phyloP scores from a whole-genome alignment of 1,284 basidiomycete genomes.

The Leccinum griseonigrum region DNA sequence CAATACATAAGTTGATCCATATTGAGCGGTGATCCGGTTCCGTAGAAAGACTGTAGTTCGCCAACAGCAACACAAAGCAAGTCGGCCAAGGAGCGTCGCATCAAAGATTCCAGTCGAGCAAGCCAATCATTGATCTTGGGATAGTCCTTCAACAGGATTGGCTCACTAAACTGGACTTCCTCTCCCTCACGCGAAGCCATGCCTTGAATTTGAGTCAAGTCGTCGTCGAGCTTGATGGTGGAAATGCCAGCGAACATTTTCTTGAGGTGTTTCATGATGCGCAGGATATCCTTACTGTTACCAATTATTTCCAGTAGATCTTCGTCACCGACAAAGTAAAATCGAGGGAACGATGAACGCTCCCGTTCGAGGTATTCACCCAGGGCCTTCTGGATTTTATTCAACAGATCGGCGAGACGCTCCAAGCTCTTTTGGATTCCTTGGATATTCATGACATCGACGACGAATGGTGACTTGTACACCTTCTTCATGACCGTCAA shows the following conservation, averaged over 20 bases:
- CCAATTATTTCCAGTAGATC: constrained; percentile 99
- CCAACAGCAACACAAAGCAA: constrained; percentile 77
- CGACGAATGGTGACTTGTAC: constrained; percentile 96
- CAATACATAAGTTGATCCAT: constrained; percentile 78
- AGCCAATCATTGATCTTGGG: constrained; percentile 99
- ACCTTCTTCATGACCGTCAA: constrained; percentile 99
- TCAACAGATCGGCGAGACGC: constrained; percentile 91
- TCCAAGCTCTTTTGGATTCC: constrained; percentile 97
- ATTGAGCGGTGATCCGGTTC: constrained; percentile 51
- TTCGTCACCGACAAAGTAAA: constrained; percentile 99
- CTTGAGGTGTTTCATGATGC: constrained; percentile 98
- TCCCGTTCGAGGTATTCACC: constrained; percentile 99
- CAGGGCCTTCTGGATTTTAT: constrained; percentile 99
- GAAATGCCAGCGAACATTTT: constrained; percentile 99
- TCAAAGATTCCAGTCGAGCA: constrained; percentile 88
- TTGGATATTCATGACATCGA: constrained; percentile 96
- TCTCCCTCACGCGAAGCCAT: constrained; percentile 97
- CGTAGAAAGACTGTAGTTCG: constrained; percentile 82
- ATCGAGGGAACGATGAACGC: constrained; percentile 95
- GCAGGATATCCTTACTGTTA: constrained; percentile 97
- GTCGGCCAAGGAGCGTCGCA: constrained; percentile 89
- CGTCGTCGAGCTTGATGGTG: constrained; percentile 86
- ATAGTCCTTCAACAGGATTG: constrained; percentile 88
- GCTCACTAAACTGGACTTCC: constrained; percentile 80
- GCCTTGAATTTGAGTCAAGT: constrained; percentile 81